Evolutionary conservation across 345 rosid genomes (phyloP).

Genomic region (Gossypium bickii): DNA sequence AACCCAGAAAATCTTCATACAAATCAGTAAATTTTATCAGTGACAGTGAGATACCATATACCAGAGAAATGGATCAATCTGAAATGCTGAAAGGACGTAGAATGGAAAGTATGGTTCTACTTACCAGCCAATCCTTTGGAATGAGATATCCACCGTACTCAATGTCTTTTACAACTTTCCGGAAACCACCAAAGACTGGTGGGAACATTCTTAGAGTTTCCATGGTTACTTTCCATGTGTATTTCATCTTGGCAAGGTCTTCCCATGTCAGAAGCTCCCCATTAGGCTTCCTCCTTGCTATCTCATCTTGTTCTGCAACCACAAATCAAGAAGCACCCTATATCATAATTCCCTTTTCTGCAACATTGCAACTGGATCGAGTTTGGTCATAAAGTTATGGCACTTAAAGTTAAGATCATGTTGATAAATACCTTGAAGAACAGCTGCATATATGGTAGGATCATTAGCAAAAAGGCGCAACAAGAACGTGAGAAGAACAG

Average conservation of each 20-base stretch:
- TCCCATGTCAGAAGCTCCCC: conserved; percentile 49
- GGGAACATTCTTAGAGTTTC: conserved; percentile 47
- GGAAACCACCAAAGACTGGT: conserved; percentile 47
- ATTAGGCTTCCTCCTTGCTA: conserved; percentile 32
- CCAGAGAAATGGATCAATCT: background rate
- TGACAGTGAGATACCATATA: background rate
- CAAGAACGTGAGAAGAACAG: conserved; percentile 43
- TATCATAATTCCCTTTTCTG: background rate
- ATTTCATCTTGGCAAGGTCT: conserved; percentile 51
- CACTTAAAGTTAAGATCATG: background rate
- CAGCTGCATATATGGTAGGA: conserved; percentile 33
- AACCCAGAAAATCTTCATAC: conserved; percentile 5
- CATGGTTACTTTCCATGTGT: conserved; percentile 56
- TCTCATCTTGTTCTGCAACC: conserved; percentile 47
- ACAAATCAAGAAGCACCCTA: background rate
- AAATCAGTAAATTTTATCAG: background rate
- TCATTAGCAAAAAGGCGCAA: conserved; percentile 38
- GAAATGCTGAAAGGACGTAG: background rate
- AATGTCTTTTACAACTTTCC: conserved; percentile 39
- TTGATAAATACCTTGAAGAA: conserved; percentile 40
- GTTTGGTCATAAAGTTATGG: background rate
- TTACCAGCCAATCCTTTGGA: conserved; percentile 55
- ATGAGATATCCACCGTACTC: conserved; percentile 38
- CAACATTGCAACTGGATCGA: background rate
- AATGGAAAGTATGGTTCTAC: conserved; percentile 12